These are phyloP conservation scores for Moricandia moricandioides DNA, from an alignment of 345 rosid species.

Conservation along the genomic window DNA sequence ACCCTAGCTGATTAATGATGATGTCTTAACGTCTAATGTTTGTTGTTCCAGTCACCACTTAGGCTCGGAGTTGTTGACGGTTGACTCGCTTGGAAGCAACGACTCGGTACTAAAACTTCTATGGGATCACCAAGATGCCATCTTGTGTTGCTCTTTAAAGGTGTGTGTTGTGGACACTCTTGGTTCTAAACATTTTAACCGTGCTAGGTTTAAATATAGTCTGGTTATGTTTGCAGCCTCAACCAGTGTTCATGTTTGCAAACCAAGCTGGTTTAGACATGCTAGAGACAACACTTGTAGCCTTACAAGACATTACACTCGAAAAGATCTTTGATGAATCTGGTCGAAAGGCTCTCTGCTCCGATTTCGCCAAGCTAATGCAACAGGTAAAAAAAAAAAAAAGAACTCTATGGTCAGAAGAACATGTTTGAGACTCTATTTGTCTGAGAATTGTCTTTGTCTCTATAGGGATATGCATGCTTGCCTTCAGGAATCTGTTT, in stretches of 20 bases:
- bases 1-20: background rate
- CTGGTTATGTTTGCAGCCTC: slow-evolving; percentile 51
- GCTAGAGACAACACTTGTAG: slow-evolving; percentile 95
- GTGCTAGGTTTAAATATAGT: background rate
- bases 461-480: slow-evolving; percentile 69
- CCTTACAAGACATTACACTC: slow-evolving; percentile 88
- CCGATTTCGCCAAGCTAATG: slow-evolving; percentile 86
- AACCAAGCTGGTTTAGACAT: slow-evolving; percentile 98
- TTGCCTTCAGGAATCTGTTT: slow-evolving; percentile 87
- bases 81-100: slow-evolving; percentile 51
- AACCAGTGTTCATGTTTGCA: slow-evolving; percentile 84
- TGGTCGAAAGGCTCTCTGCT: slow-evolving; percentile 70
- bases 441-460: background rate
- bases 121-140: slow-evolving; percentile 91
- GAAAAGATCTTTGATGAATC: slow-evolving; percentile 91
- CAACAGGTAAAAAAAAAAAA: slow-evolving; percentile 54
- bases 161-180: slow-evolving; percentile 33
- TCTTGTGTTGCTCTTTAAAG: slow-evolving; percentile 90
- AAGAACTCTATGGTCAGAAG: background rate
- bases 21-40: background rate
- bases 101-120: slow-evolving; percentile 71
- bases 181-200: background rate
- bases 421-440: background rate
- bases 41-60: slow-evolving; percentile 51
- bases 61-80: slow-evolving; percentile 67